These are phyloP conservation scores for Setaria italica DNA, from an alignment of 202 grass and related monocot species.

Conservation along the genomic window DNA sequence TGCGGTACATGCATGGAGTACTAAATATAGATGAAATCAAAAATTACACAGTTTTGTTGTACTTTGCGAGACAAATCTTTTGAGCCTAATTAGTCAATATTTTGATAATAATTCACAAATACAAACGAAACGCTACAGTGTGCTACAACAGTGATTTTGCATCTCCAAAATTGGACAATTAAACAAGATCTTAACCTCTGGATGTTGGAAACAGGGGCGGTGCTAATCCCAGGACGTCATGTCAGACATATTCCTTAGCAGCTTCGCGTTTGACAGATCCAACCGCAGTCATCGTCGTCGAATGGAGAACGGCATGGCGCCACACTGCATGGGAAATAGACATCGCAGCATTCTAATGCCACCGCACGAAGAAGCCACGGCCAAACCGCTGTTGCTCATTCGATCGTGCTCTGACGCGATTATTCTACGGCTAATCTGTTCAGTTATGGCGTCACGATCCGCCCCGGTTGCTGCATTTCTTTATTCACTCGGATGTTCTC, in stretches of 20 bases:
- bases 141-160: too few species aligned
- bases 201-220: neutral
- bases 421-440: slow-evolving; percentile 17
- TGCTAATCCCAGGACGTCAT: neutral
- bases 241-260: slow-evolving; percentile 33
- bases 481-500: slow-evolving; percentile 37
- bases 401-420: neutral
- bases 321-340: neutral
- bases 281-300: neutral
- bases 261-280: slow-evolving; percentile 37
- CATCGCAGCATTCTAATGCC: neutral
- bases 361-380: neutral
- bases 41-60: too few species aligned
- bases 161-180: too few species aligned
- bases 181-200: neutral
- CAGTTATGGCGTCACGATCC: slow-evolving; percentile 44
- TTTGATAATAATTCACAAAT: too few species aligned
- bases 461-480: slow-evolving; percentile 8
- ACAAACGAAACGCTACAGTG: too few species aligned
- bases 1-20: too few species aligned
- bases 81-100: too few species aligned
- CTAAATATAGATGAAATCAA: too few species aligned
- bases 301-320: too few species aligned
- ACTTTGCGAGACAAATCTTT: too few species aligned
- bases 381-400: neutral